Percentiles rank a stretch among this genome's conserved stretches.
Evolutionary conservation across 148 eudicot genomes (phyloP).

Genomic region (Heliamphora exappendiculata): DNA sequence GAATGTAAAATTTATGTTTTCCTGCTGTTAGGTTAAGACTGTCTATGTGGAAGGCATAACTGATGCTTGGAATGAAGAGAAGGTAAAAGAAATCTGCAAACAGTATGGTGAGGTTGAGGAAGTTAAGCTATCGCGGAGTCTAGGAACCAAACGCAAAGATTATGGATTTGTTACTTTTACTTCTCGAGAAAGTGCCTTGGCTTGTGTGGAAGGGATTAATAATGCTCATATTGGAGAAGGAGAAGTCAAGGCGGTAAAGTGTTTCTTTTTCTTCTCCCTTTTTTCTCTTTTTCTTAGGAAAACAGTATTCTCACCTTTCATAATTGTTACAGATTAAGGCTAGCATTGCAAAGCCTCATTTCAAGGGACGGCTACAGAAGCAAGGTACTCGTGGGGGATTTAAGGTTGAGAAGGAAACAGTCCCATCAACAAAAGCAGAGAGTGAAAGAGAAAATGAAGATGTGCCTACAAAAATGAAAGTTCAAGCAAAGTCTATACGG

Average conservation of each 20-base stretch:
- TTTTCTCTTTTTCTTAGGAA: background rate
- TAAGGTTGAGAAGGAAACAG: slow-evolving; percentile 11
- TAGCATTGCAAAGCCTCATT: slow-evolving; percentile 21
- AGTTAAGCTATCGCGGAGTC: slow-evolving; percentile 13
- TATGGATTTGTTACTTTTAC: slow-evolving; percentile 23
- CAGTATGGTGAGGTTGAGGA: slow-evolving; percentile 17
- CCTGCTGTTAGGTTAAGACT: slow-evolving; percentile 20
- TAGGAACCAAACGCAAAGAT: slow-evolving; percentile 8
- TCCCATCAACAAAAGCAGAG: slow-evolving; percentile 8
- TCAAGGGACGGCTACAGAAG: slow-evolving; percentile 12
- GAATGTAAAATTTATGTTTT: background rate
- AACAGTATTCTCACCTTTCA: background rate
- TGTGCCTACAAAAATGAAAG: slow-evolving; percentile 14
- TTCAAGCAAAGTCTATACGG: slow-evolving; percentile 6
- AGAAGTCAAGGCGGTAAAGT: slow-evolving; percentile 14
- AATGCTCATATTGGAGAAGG: slow-evolving; percentile 13
- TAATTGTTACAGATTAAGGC: slow-evolving; percentile 20
- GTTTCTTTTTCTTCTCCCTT: background rate
- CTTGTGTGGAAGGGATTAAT: slow-evolving; percentile 25
- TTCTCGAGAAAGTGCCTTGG: slow-evolving; percentile 22
- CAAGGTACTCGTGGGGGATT: slow-evolving; percentile 20
- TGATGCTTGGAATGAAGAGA: slow-evolving; percentile 22
- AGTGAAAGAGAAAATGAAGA: slow-evolving; percentile 11
- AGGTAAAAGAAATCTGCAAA: slow-evolving; percentile 17
- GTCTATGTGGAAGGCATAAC: slow-evolving; percentile 23